A percentile compares a stretch with the other conserved stretches of the same genome.
Conservation (phyloP, 805 yeast species). For the Candida silvicultrix region DNA sequence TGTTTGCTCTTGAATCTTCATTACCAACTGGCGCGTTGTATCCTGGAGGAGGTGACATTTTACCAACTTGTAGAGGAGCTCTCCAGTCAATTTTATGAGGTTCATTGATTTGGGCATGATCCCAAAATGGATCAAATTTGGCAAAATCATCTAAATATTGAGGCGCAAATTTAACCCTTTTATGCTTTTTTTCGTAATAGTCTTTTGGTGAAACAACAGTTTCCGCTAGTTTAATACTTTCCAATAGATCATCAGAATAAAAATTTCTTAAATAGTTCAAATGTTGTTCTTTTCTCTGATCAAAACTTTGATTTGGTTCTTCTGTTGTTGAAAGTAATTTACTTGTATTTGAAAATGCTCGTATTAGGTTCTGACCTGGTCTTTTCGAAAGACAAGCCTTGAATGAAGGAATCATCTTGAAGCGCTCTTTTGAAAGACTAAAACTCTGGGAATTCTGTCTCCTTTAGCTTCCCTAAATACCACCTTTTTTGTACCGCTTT, state of each 20-base stretch:
- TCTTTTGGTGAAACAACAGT: conserved; percentile 61
- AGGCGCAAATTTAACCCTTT: conserved; percentile 56
- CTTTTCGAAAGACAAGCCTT: neutral
- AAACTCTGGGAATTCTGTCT: too few relatives aligned
- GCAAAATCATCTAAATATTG: conserved; percentile 66
- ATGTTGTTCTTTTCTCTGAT: conserved; percentile 18
- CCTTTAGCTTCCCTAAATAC: too few relatives aligned
- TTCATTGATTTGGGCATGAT: conserved; percentile 43
- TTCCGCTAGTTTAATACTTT: conserved; percentile 79
- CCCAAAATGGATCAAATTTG: conserved; percentile 71
- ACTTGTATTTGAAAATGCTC: neutral
- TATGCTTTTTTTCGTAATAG: conserved; percentile 35
- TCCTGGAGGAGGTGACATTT: conserved; percentile 48
- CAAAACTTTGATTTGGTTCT: neutral
- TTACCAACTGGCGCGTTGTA: conserved; percentile 25
- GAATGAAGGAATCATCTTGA: neutral
- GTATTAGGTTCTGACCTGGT: neutral
- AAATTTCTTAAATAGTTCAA: conserved; percentile 49
- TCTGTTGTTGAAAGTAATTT: neutral
- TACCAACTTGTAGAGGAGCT: conserved; percentile 52
- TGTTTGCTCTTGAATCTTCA: conserved; percentile 11
- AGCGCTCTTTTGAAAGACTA: too few relatives aligned
- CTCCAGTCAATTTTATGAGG: conserved; percentile 42
- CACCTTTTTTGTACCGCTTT: neutral
- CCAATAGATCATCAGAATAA: conserved; percentile 76